Conservation (phyloP, 768 basidiomycete species). For the Leccinum broughii region DNA sequence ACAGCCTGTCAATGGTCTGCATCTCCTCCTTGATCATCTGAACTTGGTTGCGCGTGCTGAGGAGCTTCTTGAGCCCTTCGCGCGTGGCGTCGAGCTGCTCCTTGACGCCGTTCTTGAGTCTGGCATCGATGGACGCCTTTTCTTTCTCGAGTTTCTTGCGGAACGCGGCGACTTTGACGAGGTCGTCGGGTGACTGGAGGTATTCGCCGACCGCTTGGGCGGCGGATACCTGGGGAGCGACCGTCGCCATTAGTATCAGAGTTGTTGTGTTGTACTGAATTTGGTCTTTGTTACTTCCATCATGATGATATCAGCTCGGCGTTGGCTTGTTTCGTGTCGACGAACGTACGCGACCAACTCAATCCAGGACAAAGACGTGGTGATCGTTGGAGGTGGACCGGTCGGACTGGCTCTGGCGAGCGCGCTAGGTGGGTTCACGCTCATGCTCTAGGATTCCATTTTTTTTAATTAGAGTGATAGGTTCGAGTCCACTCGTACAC, state of each 20-base stretch:
- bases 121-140: constrained; percentile 81
- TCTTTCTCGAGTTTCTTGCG: constrained; percentile 94
- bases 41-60: too few relatives aligned
- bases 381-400: constrained; percentile 94
- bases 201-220: constrained; percentile 88
- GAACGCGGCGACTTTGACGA: constrained; percentile 83
- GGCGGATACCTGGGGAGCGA: constrained; percentile 59
- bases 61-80: too few relatives aligned
- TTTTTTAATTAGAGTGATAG: constrained; percentile 34
- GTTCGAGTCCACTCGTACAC: constrained; percentile 35
- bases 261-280: not conserved
- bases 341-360: constrained; percentile 20
- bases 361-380: constrained; percentile 71
- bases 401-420: constrained; percentile 87
- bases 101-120: too few relatives aligned
- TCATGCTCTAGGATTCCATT: too few relatives aligned
- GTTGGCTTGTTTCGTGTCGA: constrained; percentile 1
- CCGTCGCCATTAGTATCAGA: constrained; percentile 30
- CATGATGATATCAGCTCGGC: too few relatives aligned
- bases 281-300: not conserved
- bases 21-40: too few relatives aligned
- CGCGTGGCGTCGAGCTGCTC: too few relatives aligned
- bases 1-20: too few relatives aligned
- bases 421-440: constrained; percentile 54
- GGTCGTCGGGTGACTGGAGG: constrained; percentile 91